These are phyloP conservation scores for Prunus fruticosa DNA, from an alignment of 306 rosid genomes.

Conservation along the genomic window DNA sequence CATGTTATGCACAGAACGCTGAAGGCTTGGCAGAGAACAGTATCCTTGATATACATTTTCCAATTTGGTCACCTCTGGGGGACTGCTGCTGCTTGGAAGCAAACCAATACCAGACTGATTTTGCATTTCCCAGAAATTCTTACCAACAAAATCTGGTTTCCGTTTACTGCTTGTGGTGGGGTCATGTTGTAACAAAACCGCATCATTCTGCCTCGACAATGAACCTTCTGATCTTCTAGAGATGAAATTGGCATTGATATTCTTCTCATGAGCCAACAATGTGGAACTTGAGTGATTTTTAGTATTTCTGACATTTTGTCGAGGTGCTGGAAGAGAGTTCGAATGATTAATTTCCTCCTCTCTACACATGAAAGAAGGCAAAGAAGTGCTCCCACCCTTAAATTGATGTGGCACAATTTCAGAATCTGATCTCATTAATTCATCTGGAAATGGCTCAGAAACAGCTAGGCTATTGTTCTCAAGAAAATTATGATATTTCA, in stretches of 20 bases:
- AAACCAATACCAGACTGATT: conserved; percentile 25
- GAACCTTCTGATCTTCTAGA: conserved; percentile 39
- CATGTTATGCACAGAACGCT: conserved; percentile 39
- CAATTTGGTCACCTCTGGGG: conserved; percentile 31
- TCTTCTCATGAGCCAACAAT: conserved; percentile 41
- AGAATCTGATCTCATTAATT: conserved; percentile 41
- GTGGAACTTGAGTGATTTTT: conserved; percentile 38
- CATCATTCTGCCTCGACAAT: conserved; percentile 37
- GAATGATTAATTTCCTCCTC: conserved; percentile 37
- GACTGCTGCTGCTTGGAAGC: conserved; percentile 34
- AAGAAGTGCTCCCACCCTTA: conserved; percentile 35
- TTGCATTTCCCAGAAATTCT: conserved; percentile 42
- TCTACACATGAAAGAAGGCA: conserved; percentile 25
- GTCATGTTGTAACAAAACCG: conserved; percentile 31
- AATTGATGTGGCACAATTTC: conserved; percentile 32
- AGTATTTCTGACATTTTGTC: conserved; percentile 28
- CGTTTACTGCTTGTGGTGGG: conserved; percentile 35
- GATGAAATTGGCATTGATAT: conserved; percentile 36
- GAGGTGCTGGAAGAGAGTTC: conserved; percentile 38
- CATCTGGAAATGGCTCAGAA: conserved; percentile 37
- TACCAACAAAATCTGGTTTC: conserved; percentile 30
- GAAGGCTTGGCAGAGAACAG: conserved; percentile 38
- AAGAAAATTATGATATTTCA: conserved; percentile 28
- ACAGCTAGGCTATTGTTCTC: conserved; percentile 35
- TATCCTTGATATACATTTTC: conserved; percentile 29